These are phyloP conservation scores for Emmonsiellopsis sp. DNA, from an alignment of 2,329 filamentous ascomycete genomes.

Conservation along the genomic window DNA sequence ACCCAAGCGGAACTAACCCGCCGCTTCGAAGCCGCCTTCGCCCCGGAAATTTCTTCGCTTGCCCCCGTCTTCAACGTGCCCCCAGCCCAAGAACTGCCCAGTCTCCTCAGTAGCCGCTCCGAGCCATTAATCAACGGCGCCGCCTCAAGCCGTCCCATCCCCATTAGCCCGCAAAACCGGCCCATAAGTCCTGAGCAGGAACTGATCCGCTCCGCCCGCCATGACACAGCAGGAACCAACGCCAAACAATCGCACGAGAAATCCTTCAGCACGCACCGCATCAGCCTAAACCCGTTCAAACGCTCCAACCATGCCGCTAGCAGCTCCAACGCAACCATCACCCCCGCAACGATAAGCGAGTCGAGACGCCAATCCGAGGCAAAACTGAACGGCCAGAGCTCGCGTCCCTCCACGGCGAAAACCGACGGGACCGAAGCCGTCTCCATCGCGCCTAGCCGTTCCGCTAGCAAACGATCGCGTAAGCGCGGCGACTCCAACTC, in stretches of 20 bases:
- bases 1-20: slow-evolving; percentile 29
- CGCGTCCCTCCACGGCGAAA: slow-evolving; percentile 9
- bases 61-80: slow-evolving; percentile 28
- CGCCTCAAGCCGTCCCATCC: slow-evolving; percentile 13
- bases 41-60: slow-evolving; percentile 56
- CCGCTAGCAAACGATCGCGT: slow-evolving; percentile 24
- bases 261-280: slow-evolving; percentile 29
- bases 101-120: slow-evolving; percentile 32
- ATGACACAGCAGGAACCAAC: slow-evolving; percentile 11
- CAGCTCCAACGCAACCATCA: slow-evolving; percentile 28
- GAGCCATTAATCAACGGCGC: slow-evolving; percentile 17
- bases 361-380: slow-evolving; percentile 2
- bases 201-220: slow-evolving; percentile 22
- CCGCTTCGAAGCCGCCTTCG: slow-evolving; percentile 38
- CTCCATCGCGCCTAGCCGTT: slow-evolving; percentile 27
- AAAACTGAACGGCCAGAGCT: slow-evolving; percentile 12
- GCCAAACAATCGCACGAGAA: slow-evolving; percentile 25
- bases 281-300: slow-evolving; percentile 36
- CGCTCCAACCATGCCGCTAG: slow-evolving; percentile 26
- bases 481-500: slow-evolving; percentile 17
- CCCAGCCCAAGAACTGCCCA: slow-evolving; percentile 25
- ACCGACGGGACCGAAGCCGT: slow-evolving; percentile 24
- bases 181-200: slow-evolving; percentile 28
- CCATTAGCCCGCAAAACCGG: slow-evolving; percentile 14
- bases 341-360: slow-evolving; percentile 10